A percentile compares a stretch with the other conserved stretches of the same genome.
These are phyloP conservation scores for Populus tremula DNA, from an alignment of 345 rosid genomes.

Conservation along the genomic window DNA sequence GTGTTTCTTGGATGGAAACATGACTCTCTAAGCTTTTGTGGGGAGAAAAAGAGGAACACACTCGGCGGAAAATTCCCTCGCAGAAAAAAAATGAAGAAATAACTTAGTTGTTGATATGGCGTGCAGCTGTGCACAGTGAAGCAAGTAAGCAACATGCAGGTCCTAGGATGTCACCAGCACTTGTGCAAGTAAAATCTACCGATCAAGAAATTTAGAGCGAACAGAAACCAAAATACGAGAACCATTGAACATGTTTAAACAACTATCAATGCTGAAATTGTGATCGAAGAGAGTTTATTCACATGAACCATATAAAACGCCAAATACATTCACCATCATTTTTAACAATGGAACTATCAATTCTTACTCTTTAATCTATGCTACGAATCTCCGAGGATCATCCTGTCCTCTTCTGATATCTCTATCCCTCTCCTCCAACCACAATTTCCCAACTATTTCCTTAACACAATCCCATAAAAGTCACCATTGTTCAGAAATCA, in stretches of 20 bases:
- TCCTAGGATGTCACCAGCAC: neutral
- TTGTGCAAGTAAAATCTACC: conserved; percentile 1
- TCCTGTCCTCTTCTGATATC: conserved; percentile 1
- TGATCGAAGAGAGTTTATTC: neutral
- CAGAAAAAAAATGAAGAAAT: neutral
- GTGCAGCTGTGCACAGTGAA: neutral
- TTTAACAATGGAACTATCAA: conserved; percentile 1
- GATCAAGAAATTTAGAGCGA: neutral
- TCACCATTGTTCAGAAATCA: neutral
- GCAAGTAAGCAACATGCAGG: neutral
- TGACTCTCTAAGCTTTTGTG: neutral
- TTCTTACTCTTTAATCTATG: conserved; percentile 14
- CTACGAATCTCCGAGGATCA: neutral
- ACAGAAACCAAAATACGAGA: neutral
- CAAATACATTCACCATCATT: conserved; percentile 23
- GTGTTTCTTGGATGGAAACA: neutral
- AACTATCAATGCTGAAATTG: neutral
- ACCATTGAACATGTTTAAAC: neutral
- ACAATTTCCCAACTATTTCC: neutral
- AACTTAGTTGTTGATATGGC: neutral
- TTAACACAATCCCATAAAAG: neutral
- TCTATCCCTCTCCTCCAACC: neutral
- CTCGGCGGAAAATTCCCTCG: neutral
- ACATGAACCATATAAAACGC: conserved; percentile 17
- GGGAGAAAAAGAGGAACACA: conserved; percentile 16